phyloP scores from a whole-genome alignment of 1,139 yeast genomes.

The Scheffersomyces segobiensis region DNA sequence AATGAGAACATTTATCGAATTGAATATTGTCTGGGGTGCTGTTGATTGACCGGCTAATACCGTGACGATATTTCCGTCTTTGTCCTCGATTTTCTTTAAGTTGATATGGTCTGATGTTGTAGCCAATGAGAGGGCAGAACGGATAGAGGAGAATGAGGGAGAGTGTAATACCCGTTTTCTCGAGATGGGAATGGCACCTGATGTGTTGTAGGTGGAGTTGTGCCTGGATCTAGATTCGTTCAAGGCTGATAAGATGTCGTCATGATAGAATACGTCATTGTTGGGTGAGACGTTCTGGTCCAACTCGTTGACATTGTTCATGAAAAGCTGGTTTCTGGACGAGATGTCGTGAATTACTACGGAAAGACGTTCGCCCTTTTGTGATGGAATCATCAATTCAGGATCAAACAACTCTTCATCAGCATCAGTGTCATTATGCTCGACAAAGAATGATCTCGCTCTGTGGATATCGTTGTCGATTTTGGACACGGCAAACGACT shows the following conservation, averaged over 20 bases:
- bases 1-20: constrained; percentile 48
- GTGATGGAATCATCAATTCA: constrained; percentile 65
- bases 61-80: constrained; percentile 73
- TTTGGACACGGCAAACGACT: constrained; percentile 45
- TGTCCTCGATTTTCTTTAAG: constrained; percentile 66
- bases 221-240: constrained; percentile 33
- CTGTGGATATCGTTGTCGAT: constrained; percentile 46
- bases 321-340: constrained; percentile 28
- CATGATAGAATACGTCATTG: constrained; percentile 44
- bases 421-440: constrained; percentile 16
- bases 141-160: constrained; percentile 38
- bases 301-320: constrained; percentile 15
- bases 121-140: constrained; percentile 36
- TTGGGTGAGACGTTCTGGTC: constrained; percentile 14
- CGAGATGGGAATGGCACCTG: constrained; percentile 23
- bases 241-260: constrained; percentile 35
- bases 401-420: constrained; percentile 72
- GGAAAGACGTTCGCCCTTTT: constrained; percentile 64
- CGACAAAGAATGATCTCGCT: constrained; percentile 42
- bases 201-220: constrained; percentile 21
- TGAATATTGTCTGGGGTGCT: constrained; percentile 51
- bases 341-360: constrained; percentile 44
- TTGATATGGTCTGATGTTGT: constrained; percentile 57
- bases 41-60: constrained; percentile 78
- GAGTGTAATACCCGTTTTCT: constrained; percentile 23